Percentiles rank a stretch among this genome's conserved stretches.
phyloP scores from a whole-genome alignment of 2,329 filamentous ascomycete genomes.

The Furcasterigmium furcatum region DNA sequence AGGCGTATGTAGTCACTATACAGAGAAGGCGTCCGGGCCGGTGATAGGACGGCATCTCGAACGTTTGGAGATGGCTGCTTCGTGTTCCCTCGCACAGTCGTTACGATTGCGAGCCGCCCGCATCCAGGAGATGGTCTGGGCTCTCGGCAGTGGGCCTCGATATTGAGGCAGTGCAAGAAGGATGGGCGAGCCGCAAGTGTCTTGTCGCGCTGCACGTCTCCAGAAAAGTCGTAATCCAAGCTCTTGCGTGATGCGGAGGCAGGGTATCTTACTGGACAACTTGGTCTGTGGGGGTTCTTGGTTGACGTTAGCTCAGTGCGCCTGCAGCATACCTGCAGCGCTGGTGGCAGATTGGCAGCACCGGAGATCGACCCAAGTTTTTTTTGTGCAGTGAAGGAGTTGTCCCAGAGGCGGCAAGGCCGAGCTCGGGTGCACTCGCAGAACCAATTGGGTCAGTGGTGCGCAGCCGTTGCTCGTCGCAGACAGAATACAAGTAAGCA shows the following conservation, averaged over 20 bases:
- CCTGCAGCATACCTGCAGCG: not conserved
- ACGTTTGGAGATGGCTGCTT: not conserved
- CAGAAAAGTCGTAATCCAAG: constrained; percentile 4
- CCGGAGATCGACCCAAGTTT: too few relatives aligned
- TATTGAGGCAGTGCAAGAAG: constrained; percentile 3
- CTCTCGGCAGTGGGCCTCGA: constrained; percentile 2
- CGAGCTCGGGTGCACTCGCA: too few relatives aligned
- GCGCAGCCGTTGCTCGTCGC: too few relatives aligned
- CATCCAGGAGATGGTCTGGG: not conserved
- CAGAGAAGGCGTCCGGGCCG: not conserved
- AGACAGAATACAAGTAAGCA: too few relatives aligned
- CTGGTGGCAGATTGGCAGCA: not conserved
- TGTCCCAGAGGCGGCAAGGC: too few relatives aligned
- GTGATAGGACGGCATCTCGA: too few relatives aligned
- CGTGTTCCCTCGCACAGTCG: not conserved
- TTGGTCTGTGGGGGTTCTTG: not conserved
- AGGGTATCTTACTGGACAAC: not conserved
- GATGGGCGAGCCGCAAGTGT: constrained; percentile 1
- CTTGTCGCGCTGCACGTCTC: constrained; percentile 1
- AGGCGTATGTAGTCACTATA: not conserved
- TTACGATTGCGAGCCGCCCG: not conserved
- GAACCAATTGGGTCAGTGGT: too few relatives aligned
- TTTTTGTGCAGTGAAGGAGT: too few relatives aligned
- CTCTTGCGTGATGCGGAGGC: constrained; percentile 4
- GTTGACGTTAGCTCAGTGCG: not conserved